These are phyloP conservation scores for Rosa persica DNA, from an alignment of 306 rosid species.

Conservation along the genomic window DNA sequence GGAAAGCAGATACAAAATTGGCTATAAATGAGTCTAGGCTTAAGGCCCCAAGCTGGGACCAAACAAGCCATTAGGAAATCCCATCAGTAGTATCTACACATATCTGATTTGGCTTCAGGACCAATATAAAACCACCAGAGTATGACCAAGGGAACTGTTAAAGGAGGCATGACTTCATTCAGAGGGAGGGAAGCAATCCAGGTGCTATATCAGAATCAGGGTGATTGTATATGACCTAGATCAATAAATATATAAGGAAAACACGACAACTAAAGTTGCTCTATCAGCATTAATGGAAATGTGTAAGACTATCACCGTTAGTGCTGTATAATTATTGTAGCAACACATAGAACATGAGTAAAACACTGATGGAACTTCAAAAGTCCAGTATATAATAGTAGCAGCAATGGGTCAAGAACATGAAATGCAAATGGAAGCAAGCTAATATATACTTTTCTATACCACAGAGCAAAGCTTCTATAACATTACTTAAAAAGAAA, in stretches of 20 bases:
- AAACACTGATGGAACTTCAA: background rate
- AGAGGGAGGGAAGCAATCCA: background rate
- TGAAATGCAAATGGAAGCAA: background rate
- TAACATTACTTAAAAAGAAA: background rate
- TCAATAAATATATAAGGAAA: background rate
- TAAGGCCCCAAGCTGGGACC: background rate
- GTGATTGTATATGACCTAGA: background rate
- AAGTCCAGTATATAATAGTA: background rate
- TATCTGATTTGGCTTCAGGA: background rate
- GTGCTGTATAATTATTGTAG: background rate
- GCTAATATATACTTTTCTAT: background rate
- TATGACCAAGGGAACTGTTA: background rate
- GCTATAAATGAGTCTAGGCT: background rate
- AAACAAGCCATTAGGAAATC: background rate
- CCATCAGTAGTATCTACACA: background rate
- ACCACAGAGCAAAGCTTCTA: background rate
- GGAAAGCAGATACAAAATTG: background rate
- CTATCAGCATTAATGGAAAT: background rate
- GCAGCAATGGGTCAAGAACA: background rate
- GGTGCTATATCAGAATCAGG: slow-evolving; percentile 3
- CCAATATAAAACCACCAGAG: background rate
- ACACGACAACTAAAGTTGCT: background rate
- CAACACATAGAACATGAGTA: background rate
- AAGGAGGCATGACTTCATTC: background rate
- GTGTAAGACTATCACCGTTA: background rate